Conservation (phyloP, 805 yeast genomes). For the Ogataea pini region DNA sequence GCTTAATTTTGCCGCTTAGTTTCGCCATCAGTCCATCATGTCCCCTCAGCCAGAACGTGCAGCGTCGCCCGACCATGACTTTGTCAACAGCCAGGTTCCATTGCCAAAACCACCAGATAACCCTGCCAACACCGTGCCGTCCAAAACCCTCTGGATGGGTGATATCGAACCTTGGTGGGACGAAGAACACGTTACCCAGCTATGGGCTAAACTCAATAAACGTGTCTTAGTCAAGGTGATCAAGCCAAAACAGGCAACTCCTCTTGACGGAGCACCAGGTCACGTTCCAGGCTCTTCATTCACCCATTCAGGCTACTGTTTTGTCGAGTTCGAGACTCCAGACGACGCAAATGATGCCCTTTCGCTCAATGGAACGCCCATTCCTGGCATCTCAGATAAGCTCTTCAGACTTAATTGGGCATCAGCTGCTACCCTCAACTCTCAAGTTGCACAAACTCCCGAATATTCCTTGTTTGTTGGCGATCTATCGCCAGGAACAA, state of each 20-base stretch:
- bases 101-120: conserved; percentile 57
- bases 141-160: conserved; percentile 87
- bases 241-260: conserved; percentile 40
- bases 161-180: conserved; percentile 81
- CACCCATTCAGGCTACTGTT: conserved; percentile 65
- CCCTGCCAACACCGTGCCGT: conserved; percentile 50
- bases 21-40: neutral
- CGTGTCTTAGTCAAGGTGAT: conserved; percentile 68
- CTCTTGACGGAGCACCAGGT: conserved; percentile 26
- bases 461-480: conserved; percentile 83
- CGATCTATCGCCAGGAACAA: conserved; percentile 73
- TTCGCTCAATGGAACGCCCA: conserved; percentile 60
- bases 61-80: conserved; percentile 20
- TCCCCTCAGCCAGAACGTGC: conserved; percentile 11
- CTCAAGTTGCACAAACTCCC: conserved; percentile 72
- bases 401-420: conserved; percentile 82
- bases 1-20: neutral
- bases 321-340: conserved; percentile 68
- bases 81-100: conserved; percentile 27
- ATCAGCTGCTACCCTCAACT: conserved; percentile 71
- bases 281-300: conserved; percentile 26
- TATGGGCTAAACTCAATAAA: conserved; percentile 61
- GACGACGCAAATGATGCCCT: conserved; percentile 72
- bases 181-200: conserved; percentile 55
- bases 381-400: conserved; percentile 61